Percentiles rank a stretch among this genome's conserved stretches.
These are phyloP conservation scores for Cytospora piceicola DNA, from an alignment of 2,329 filamentous ascomycete genomes.

Conservation along the genomic window DNA sequence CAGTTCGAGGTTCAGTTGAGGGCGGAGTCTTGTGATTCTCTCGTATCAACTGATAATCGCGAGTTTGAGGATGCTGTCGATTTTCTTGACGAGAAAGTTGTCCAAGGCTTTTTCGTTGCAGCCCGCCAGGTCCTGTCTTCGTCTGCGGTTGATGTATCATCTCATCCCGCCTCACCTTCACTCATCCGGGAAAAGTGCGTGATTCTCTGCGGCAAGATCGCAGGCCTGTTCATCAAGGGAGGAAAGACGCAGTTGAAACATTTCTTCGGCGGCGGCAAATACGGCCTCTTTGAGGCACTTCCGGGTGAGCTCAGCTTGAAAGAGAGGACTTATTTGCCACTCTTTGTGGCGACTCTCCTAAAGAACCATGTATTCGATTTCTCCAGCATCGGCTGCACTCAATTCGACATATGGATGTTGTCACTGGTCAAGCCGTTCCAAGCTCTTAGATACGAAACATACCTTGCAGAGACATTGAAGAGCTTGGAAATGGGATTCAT, in stretches of 20 bases:
- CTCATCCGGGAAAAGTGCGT: constrained; percentile 45
- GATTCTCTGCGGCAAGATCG: constrained; percentile 50
- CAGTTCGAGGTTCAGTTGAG: constrained; percentile 43
- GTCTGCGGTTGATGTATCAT: neutral
- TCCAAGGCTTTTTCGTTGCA: constrained; percentile 22
- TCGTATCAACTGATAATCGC: constrained; percentile 36
- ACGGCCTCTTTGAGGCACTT: constrained; percentile 52
- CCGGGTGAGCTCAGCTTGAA: constrained; percentile 45
- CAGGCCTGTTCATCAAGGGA: constrained; percentile 49
- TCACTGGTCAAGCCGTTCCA: constrained; percentile 55
- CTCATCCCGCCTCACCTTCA: neutral
- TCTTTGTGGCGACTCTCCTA: constrained; percentile 58
- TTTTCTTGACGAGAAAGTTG: constrained; percentile 28
- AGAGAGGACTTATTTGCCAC: constrained; percentile 50
- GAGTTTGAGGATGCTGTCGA: constrained; percentile 53
- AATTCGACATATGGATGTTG: constrained; percentile 57
- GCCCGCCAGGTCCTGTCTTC: constrained; percentile 18
- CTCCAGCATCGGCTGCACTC: constrained; percentile 48
- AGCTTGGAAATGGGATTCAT: constrained; percentile 49
- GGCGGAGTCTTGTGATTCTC: constrained; percentile 41
- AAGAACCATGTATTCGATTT: constrained; percentile 53
- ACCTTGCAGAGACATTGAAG: constrained; percentile 52
- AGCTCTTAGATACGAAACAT: constrained; percentile 53
- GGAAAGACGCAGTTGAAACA: constrained; percentile 47
- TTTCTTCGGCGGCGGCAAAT: constrained; percentile 53